These are phyloP conservation scores for Prunus davidiana DNA, from an alignment of 306 rosid genomes.

Conservation along the genomic window DNA sequence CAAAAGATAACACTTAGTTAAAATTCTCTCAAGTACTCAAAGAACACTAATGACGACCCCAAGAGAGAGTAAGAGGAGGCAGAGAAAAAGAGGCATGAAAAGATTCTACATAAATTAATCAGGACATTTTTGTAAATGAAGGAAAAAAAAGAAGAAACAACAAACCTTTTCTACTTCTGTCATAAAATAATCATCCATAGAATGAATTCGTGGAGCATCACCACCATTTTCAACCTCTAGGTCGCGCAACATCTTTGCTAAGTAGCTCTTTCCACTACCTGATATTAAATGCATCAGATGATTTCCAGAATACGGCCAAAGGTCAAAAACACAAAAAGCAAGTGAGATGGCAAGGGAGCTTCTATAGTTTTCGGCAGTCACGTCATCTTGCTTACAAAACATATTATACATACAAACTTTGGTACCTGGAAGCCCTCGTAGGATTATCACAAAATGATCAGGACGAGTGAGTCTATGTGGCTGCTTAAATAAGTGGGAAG, in stretches of 20 bases:
- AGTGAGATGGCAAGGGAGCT: slow-evolving; percentile 2
- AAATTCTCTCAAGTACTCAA: slow-evolving; percentile 18
- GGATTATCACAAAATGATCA: slow-evolving; percentile 80
- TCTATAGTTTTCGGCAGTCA: background rate
- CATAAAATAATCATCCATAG: slow-evolving; percentile 98
- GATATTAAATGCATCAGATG: slow-evolving; percentile 20
- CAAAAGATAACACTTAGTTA: slow-evolving; percentile 5
- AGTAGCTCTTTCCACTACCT: slow-evolving; percentile 98
- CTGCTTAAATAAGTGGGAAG: slow-evolving; percentile 55
- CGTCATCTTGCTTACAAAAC: background rate
- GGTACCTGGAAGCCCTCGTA: slow-evolving; percentile 94
- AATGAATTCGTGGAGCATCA: slow-evolving; percentile 90
- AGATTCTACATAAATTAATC: background rate
- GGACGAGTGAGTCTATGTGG: slow-evolving; percentile 79
- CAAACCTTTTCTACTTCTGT: slow-evolving; percentile 93
- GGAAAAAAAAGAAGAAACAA: slow-evolving; percentile 8
- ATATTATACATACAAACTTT: background rate
- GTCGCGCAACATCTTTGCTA: slow-evolving; percentile 94
- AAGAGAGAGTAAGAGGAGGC: background rate
- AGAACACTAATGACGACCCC: background rate
- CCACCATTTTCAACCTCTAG: slow-evolving; percentile 89
- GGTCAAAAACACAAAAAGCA: background rate
- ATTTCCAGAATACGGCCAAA: slow-evolving; percentile 19
- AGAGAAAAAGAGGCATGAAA: slow-evolving; percentile 12
- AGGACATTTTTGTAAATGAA: background rate